phyloP scores from a whole-genome alignment of 2,329 filamentous ascomycete genomes.

The Pseudogymnoascus sp. region DNA sequence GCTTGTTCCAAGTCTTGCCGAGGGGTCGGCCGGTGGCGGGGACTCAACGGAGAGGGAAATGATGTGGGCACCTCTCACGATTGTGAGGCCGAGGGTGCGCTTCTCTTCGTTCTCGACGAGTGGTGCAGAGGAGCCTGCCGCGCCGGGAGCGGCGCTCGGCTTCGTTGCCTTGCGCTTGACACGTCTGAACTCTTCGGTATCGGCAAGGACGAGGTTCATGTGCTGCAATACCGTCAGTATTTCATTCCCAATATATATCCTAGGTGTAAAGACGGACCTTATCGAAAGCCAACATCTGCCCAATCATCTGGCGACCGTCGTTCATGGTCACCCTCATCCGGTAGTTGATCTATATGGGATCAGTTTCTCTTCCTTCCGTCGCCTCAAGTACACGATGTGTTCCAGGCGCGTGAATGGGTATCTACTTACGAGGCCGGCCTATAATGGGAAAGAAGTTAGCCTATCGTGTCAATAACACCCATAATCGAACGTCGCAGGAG shows the following conservation, averaged over 20 bases:
- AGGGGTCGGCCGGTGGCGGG: slow-evolving; percentile 87
- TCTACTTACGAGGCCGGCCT: slow-evolving; percentile 63
- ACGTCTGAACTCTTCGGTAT: slow-evolving; percentile 94
- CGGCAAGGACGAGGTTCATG: slow-evolving; percentile 98
- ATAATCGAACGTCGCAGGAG: slow-evolving; percentile 30
- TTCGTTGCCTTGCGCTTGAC: slow-evolving; percentile 80
- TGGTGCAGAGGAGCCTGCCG: slow-evolving; percentile 51
- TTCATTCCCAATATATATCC: neutral
- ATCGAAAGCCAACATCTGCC: slow-evolving; percentile 97
- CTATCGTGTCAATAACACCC: slow-evolving; percentile 43
- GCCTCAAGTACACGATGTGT: neutral
- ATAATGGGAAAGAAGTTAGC: slow-evolving; percentile 48
- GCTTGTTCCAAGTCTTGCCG: slow-evolving; percentile 74
- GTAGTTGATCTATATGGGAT: slow-evolving; percentile 82
- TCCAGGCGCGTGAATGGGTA: slow-evolving; percentile 11
- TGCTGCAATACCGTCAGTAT: slow-evolving; percentile 48
- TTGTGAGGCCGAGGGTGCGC: slow-evolving; percentile 89
- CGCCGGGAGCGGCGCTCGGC: slow-evolving; percentile 43
- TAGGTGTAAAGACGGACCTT: slow-evolving; percentile 53
- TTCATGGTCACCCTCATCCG: slow-evolving; percentile 95
- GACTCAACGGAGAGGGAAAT: slow-evolving; percentile 94
- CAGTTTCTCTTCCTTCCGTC: neutral
- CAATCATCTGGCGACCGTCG: slow-evolving; percentile 92
- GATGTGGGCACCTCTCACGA: slow-evolving; percentile 88
- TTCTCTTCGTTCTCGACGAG: slow-evolving; percentile 90